phyloP scores from a whole-genome alignment of 2,329 filamentous ascomycete species.

The Metarhizium album region DNA sequence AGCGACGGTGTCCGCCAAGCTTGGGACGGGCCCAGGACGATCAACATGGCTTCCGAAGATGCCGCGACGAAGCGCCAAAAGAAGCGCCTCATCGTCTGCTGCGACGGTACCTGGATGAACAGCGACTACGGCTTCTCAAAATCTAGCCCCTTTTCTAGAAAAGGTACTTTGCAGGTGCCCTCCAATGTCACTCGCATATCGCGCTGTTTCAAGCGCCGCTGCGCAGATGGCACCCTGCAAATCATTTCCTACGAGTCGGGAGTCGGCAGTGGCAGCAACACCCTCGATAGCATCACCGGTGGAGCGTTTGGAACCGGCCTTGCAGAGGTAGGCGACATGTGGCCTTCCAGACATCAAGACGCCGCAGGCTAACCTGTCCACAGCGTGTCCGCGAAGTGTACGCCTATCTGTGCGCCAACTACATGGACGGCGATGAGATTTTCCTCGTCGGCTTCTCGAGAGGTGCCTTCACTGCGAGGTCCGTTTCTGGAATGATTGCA shows the following conservation, averaged over 20 bases:
- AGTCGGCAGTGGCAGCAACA: constrained; percentile 42
- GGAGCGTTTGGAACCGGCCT: constrained; percentile 46
- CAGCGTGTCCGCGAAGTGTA: constrained; percentile 51
- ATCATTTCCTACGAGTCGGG: constrained; percentile 52
- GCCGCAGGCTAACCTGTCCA: neutral
- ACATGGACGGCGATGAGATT: constrained; percentile 46
- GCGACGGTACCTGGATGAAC: constrained; percentile 45
- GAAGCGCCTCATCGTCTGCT: constrained; percentile 41
- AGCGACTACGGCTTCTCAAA: constrained; percentile 37
- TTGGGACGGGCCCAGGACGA: neutral
- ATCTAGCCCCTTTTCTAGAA: constrained; percentile 23
- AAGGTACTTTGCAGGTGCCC: constrained; percentile 36
- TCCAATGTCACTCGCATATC: constrained; percentile 53
- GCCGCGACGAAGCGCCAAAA: constrained; percentile 1
- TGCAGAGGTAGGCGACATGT: constrained; percentile 29
- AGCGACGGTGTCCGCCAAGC: neutral
- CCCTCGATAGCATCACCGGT: constrained; percentile 39
- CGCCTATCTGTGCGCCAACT: constrained; percentile 51
- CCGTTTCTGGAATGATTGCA: constrained; percentile 41
- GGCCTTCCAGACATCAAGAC: neutral
- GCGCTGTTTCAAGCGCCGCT: constrained; percentile 41
- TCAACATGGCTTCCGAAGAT: neutral
- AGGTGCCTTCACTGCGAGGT: constrained; percentile 48
- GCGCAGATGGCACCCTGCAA: constrained; percentile 41
- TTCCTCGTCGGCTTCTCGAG: constrained; percentile 47